phyloP scores from a whole-genome alignment of 768 basidiomycete species.

The Naganishia randhawae region DNA sequence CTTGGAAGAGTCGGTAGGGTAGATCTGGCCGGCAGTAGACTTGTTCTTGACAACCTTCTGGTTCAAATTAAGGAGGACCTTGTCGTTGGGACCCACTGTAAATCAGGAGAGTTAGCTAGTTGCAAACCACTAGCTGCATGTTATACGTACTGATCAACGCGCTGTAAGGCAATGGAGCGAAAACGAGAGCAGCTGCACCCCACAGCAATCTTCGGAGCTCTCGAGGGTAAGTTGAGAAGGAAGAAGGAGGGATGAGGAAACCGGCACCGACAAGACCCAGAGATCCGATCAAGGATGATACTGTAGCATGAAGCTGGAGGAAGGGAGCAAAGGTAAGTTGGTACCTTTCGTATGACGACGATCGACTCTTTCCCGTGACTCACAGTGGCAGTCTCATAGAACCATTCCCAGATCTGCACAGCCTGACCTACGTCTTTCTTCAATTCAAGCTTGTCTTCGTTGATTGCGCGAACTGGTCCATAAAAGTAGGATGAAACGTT shows the following conservation, averaged over 20 bases:
- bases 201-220: constrained; percentile 25
- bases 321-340: background rate
- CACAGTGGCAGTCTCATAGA: constrained; percentile 24
- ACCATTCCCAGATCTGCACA: constrained; percentile 30
- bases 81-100: constrained; percentile 26
- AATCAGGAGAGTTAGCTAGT: background rate
- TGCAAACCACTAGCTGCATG: no score
- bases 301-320: constrained; percentile 4
- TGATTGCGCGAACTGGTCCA: constrained; percentile 11
- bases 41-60: constrained; percentile 23
- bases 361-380: background rate
- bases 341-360: background rate
- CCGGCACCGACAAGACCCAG: constrained; percentile 22
- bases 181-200: constrained; percentile 14
- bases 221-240: constrained; percentile 27
- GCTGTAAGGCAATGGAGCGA: constrained; percentile 25
- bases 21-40: constrained; percentile 19
- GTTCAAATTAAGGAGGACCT: constrained; percentile 20
- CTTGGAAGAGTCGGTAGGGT: constrained; percentile 24
- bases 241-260: constrained; percentile 26
- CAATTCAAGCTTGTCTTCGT: constrained; percentile 9
- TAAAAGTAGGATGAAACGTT: constrained; percentile 21
- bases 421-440: constrained; percentile 26
- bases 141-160: constrained; percentile 21
- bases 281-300: constrained; percentile 23